Evolutionary conservation across 257 asterid species (phyloP).

Genomic region (Solanum lycopersicoides): DNA sequence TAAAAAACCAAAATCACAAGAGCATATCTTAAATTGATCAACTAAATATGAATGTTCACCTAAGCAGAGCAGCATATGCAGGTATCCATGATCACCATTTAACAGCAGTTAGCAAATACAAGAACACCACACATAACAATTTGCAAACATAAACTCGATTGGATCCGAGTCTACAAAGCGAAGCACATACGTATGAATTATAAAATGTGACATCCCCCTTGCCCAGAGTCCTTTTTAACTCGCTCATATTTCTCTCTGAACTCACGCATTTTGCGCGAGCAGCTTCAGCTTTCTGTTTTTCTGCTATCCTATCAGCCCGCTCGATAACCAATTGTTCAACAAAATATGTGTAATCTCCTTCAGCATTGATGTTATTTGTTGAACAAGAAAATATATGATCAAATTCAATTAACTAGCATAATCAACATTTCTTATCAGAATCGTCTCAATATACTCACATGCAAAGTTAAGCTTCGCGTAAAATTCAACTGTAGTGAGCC

Average conservation of each 20-base stretch:
- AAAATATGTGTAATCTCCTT: slow-evolving; percentile 12
- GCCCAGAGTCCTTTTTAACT: too few relatives aligned
- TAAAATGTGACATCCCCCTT: neutral
- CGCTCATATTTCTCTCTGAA: slow-evolving; percentile 28
- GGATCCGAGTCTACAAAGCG: too few relatives aligned
- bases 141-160: too few relatives aligned
- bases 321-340: slow-evolving; percentile 12
- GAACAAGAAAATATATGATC: neutral
- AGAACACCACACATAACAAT: too few relatives aligned
- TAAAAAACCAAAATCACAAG: neutral
- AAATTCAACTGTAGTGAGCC: too few relatives aligned
- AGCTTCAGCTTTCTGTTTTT: neutral
- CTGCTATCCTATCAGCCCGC: slow-evolving; percentile 1
- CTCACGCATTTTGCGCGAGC: slow-evolving; percentile 9
- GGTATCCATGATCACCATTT: neutral
- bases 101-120: neutral
- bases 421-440: neutral
- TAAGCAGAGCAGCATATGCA: too few relatives aligned
- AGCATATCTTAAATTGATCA: neutral
- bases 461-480: neutral
- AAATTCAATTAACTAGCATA: neutral
- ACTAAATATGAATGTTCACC: neutral
- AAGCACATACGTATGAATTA: too few relatives aligned
- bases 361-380: slow-evolving; percentile 18
- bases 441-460: neutral